phyloP scores from a whole-genome alignment of 257 asterid genomes.

The Gentiana macrophylla region DNA sequence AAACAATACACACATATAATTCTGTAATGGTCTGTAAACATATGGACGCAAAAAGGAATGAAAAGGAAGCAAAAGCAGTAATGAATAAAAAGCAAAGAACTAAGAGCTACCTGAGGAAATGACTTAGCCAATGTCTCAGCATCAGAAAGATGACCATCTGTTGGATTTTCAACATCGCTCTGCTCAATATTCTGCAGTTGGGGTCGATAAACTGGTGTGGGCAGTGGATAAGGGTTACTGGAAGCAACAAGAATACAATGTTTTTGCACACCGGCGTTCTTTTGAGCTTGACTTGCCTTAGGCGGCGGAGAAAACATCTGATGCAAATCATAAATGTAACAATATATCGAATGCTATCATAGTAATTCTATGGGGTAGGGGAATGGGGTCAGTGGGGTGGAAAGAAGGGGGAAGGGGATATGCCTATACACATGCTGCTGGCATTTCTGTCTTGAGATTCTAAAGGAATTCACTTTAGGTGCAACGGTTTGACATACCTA shows the following conservation, averaged over 20 bases:
- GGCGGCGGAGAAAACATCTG: constrained; percentile 59
- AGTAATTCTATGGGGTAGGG: no score
- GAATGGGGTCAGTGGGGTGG: background rate
- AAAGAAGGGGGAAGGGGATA: no score
- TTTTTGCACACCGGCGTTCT: constrained; percentile 53
- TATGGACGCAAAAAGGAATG: constrained; percentile 2
- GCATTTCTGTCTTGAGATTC: no score
- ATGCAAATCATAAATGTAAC: constrained; percentile 11
- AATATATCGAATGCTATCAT: background rate
- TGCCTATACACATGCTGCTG: no score
- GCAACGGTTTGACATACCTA: no score
- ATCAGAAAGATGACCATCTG: constrained; percentile 53
- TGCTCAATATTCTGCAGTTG: constrained; percentile 45
- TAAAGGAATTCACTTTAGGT: no score
- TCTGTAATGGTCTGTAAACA: no score
- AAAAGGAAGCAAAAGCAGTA: constrained; percentile 1
- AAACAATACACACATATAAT: background rate
- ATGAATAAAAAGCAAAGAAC: background rate
- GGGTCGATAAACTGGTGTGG: constrained; percentile 65
- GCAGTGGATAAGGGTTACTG: constrained; percentile 79
- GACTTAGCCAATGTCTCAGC: constrained; percentile 79
- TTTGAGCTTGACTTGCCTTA: constrained; percentile 52
- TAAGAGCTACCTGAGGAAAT: constrained; percentile 57
- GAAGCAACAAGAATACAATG: constrained; percentile 93
- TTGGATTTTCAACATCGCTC: constrained; percentile 46